Evolutionary conservation across 306 rosid genomes (phyloP), one percentile per base, ranked within the genome.

Genomic region (Coriaria nepalensis): DNA sequence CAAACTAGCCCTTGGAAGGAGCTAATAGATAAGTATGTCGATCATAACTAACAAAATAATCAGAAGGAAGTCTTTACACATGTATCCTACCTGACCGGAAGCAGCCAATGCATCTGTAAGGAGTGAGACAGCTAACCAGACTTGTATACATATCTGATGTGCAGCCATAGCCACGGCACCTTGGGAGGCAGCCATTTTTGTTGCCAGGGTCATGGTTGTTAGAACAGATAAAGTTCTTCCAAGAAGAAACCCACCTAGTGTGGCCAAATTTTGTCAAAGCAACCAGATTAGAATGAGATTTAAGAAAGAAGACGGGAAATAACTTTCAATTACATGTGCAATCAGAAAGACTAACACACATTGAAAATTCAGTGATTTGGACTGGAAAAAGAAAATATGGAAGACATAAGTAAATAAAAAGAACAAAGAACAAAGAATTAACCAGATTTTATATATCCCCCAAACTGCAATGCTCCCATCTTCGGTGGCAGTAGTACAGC

Each of bases 151-250:
- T 75, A 90, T 81, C 74, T 90, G 98, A 80, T 90, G 95, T 62
- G 92, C 95, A 68, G 98, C 98, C 98, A 90, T 82, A 50, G 92
- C 94, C 40, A 79, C 87, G 4, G 98, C 94, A 59, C 98, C 98
- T 73, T 82, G 85, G 49, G 87, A 87, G 50, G 95, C 93, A 65
- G 93, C 98, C 94, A 90, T 73, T 64, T 93, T 74, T 56, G 98
- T 90, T 44, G 92, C 98, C 72, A 90, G 47, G 58, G 98, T 85
- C 60, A 82, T 60, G 57, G 98, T 90, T 10, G 79, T 40, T 57
- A 85, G 76, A 73, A 79, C 85, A 73, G 98, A 74, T 62, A 90
- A 78, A 65, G 98, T 90, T 74, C 98, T 75, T 63, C 81, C 98
- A 64, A 90, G 68, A 67, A 90, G 78, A 70, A 81, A 85, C 55